Evolutionary conservation across 2,329 filamentous ascomycete genomes (phyloP).

Genomic region (Alternaria novae-zelandiae): DNA sequence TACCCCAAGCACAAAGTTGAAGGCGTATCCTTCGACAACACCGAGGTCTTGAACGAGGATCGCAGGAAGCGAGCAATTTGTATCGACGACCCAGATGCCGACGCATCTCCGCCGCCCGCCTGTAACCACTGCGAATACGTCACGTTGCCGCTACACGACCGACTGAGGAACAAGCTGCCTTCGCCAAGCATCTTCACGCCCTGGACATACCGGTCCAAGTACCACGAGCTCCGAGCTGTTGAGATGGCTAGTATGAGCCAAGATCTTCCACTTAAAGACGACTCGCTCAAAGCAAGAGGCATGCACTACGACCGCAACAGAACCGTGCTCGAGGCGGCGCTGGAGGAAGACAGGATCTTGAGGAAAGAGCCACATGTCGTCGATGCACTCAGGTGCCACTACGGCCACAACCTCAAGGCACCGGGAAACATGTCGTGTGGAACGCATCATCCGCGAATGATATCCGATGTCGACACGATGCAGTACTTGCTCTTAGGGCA

Average conservation of each 20-base stretch:
- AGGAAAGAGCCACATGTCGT: not conserved
- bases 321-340: not conserved
- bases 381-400: not conserved
- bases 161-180: not conserved
- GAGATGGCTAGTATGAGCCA: not conserved
- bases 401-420: not conserved
- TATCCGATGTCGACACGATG: not conserved
- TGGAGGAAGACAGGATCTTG: not conserved
- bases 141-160: not conserved
- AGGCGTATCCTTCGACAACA: not conserved
- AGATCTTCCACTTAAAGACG: not conserved
- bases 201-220: not conserved
- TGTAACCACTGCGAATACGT: not conserved
- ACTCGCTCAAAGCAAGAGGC: not conserved
- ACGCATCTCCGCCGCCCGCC: not conserved
- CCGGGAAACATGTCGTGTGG: not conserved
- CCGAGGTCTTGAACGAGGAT: not conserved
- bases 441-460: not conserved
- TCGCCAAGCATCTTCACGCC: not conserved
- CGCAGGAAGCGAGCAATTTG: not conserved
- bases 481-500: not conserved
- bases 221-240: not conserved
- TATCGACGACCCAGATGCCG: not conserved
- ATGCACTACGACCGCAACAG: not conserved
- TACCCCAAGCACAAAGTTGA: not conserved